Evolutionary conservation across 495 filamentous ascomycete genomes (phyloP), one percentile per base, ranked within the genome.

Genomic region (Aspergillus hancockii): DNA sequence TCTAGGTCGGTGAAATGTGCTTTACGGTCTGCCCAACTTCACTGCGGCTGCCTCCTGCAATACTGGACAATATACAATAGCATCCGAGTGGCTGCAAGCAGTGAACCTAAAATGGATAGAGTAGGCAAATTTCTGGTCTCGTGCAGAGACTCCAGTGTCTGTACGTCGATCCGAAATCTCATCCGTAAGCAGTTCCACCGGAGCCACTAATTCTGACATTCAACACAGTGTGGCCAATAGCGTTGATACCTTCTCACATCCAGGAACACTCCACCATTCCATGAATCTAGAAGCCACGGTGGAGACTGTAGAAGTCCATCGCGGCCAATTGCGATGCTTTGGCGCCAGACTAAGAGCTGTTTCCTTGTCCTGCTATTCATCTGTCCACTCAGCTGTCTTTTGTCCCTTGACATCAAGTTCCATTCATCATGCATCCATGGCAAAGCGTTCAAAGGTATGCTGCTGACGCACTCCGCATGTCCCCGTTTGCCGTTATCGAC

Each of bases 331-430:
- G 43, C 19, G 21, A 10, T 47, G 13, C 43, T 22, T 47, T 47
- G 12, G 13, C 3, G 7, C 3, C 3, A 16, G 38, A 14, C 9
- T 3, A n/a, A 41, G 38, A 14, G 7, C 38, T 41, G 14, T 41
- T 3, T n/a, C 3, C 38, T 41, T 41, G 38, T 14, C 34, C 8
- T 12, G 2, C 8, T 14, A 36, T 23, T 22, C 19, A 22, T 12
- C 43, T 47, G 21, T 47, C 43, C 19, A 47, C 13, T 47, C 21
- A 47, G 8, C 18, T 23, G 5, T 47, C 19, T 23, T 22, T 23
- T 23, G 43, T 23, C 43, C 43, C 43, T 47, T 47, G 43, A 47
- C 43, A 47, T 47, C 43, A 3, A 23, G 16, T 8, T 47, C 43
- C 43, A 23, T 9, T 23, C 4, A 13, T 47, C 16, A 23, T 14